A percentile compares a stretch with the other conserved stretches of the same genome.
phyloP scores from a whole-genome alignment of 177 flowering plant genomes.

The Vitis hybrid region DNA sequence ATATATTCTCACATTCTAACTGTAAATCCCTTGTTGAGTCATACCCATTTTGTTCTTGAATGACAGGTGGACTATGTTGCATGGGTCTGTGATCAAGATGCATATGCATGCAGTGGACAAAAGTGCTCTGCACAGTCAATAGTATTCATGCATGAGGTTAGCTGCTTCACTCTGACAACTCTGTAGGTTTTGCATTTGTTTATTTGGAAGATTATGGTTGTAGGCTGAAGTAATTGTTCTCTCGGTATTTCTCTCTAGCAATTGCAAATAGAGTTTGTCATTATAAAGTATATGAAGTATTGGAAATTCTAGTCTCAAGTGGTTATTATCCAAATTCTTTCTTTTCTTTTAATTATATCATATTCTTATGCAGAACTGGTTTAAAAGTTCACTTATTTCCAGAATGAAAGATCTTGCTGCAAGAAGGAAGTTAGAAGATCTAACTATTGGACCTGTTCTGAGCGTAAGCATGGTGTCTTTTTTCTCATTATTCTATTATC shows the following conservation, averaged over 20 bases:
- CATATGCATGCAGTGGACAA: conserved; percentile 99
- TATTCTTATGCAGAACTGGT: conserved; percentile 71
- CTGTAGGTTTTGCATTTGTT: background rate
- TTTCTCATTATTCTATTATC: background rate
- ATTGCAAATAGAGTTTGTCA: too few relatives aligned
- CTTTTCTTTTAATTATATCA: background rate
- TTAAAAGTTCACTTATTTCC: conserved; percentile 53
- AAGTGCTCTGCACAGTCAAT: conserved; percentile 98
- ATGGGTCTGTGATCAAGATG: conserved; percentile 99
- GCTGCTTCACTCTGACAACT: conserved; percentile 14
- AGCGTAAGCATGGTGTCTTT: conserved; percentile 57
- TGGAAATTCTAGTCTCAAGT: background rate
- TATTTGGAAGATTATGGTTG: background rate
- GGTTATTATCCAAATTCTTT: background rate
- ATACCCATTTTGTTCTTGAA: conserved; percentile 9
- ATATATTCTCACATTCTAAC: conserved; percentile 4
- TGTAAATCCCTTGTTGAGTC: conserved; percentile 1
- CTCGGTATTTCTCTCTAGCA: too few relatives aligned
- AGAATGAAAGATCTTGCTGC: conserved; percentile 78
- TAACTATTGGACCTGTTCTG: conserved; percentile 94
- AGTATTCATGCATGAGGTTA: conserved; percentile 95
- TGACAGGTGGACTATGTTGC: conserved; percentile 92
- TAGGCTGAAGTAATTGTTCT: background rate
- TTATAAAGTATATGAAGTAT: background rate
- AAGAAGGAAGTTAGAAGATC: conserved; percentile 85